Evolutionary conservation across 768 basidiomycete species (phyloP).

Genomic region (Lactarius sp.): DNA sequence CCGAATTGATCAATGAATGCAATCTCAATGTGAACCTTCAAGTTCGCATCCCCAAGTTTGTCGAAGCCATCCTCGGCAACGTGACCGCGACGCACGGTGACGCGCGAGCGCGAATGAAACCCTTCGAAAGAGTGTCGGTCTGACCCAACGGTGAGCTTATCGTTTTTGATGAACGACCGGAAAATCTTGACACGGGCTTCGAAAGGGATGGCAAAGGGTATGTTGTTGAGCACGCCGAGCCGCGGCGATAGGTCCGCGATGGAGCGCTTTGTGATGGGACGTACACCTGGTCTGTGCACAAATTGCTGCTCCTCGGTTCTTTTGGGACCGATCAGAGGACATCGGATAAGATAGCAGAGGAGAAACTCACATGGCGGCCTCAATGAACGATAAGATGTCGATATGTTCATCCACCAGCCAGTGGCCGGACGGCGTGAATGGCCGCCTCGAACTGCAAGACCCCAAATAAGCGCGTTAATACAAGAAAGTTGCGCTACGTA

Average conservation of each 20-base stretch:
- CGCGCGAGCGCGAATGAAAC: conserved; percentile 30
- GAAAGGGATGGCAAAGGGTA: conserved; percentile 94
- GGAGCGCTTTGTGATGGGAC: conserved; percentile 57
- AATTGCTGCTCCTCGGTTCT: conserved; percentile 66
- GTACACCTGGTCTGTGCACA: conserved; percentile 29
- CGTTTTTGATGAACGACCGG: conserved; percentile 72
- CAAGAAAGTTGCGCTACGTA: conserved; percentile 37
- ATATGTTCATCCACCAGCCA: conserved; percentile 68
- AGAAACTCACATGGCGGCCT: conserved; percentile 70
- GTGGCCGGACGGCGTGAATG: conserved; percentile 78
- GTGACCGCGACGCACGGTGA: conserved; percentile 62
- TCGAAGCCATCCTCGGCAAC: conserved; percentile 93
- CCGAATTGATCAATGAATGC: conserved; percentile 91
- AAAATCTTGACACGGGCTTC: conserved; percentile 87
- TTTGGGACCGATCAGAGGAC: conserved; percentile 6
- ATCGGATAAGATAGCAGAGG: neutral
- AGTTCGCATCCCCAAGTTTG: conserved; percentile 64
- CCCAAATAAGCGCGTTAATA: neutral
- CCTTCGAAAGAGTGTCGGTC: conserved; percentile 4
- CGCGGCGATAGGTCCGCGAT: conserved; percentile 75
- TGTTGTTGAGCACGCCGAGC: conserved; percentile 87
- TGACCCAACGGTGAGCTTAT: conserved; percentile 35
- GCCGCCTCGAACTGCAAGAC: conserved; percentile 63
- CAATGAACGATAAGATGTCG: conserved; percentile 71
- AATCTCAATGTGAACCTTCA: conserved; percentile 84